These are phyloP conservation scores for Coprinellus micaceus DNA, from an alignment of 768 basidiomycete genomes.

Conservation along the genomic window DNA sequence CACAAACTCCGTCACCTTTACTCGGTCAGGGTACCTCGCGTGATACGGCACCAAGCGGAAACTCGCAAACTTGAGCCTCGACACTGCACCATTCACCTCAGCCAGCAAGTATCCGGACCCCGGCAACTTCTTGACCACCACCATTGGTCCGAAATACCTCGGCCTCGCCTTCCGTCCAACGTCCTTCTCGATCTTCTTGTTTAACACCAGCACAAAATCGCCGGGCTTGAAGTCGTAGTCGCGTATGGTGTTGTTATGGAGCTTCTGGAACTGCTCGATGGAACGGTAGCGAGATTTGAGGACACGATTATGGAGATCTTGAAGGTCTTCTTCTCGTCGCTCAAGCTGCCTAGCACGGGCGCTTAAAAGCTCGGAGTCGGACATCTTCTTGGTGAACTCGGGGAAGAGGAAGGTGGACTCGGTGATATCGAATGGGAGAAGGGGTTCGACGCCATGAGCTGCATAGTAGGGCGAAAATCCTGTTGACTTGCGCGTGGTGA, in stretches of 20 bases:
- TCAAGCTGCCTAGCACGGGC: conserved; percentile 13
- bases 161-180: conserved; percentile 16
- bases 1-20: conserved; percentile 3
- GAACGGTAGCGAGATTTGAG: conserved; percentile 4
- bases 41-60: conserved; percentile 20
- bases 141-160: conserved; percentile 24
- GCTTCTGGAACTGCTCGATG: not conserved
- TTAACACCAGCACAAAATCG: not conserved
- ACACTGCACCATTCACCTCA: conserved; percentile 23
- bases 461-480: not conserved
- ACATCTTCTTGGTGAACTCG: not conserved
- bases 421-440: conserved; percentile 15
- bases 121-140: conserved; percentile 16
- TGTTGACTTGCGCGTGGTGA: not conserved
- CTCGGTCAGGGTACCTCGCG: conserved; percentile 4
- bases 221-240: not conserved
- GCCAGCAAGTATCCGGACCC: conserved; percentile 17
- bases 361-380: conserved; percentile 12
- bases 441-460: not conserved
- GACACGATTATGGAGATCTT: conserved; percentile 3
- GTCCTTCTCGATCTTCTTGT: conserved; percentile 22
- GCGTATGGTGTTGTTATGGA: not conserved
- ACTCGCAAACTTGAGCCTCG: conserved; percentile 11
- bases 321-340: conserved; percentile 13
- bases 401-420: conserved; percentile 15